Evolutionary conservation across 371 early-diverging fungal genomes (phyloP).

Genomic region (Mortierella sp.): DNA sequence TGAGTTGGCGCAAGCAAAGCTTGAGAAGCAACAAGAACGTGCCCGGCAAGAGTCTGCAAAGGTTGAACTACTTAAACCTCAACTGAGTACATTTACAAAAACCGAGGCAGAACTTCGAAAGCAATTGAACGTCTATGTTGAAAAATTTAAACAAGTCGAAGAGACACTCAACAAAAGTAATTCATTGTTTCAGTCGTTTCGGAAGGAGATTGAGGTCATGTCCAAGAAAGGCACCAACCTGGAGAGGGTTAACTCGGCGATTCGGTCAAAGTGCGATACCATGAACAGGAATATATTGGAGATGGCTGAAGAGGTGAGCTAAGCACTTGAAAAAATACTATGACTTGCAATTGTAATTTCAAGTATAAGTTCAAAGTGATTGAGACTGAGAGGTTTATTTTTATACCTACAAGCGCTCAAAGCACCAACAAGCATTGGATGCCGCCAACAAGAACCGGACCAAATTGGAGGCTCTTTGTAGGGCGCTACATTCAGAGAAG

Average conservation of each 20-base stretch:
- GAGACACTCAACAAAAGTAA: conserved; percentile 73
- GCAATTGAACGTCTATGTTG: conserved; percentile 69
- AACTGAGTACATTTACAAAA: conserved; percentile 61
- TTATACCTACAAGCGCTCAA: conserved; percentile 51
- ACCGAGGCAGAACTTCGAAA: conserved; percentile 68
- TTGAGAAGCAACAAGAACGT: conserved; percentile 60
- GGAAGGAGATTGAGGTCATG: conserved; percentile 76
- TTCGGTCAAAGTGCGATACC: conserved; percentile 63
- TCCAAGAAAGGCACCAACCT: conserved; percentile 66
- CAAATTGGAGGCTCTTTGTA: conserved; percentile 67
- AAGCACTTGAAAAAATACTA: too few relatives aligned
- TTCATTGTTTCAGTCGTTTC: conserved; percentile 69
- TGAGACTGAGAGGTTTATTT: too few relatives aligned
- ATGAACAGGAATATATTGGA: conserved; percentile 68
- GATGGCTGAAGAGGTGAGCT: conserved; percentile 68
- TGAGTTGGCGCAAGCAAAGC: conserved; percentile 64
- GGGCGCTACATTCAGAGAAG: conserved; percentile 62
- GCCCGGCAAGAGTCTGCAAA: conserved; percentile 57
- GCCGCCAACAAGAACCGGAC: conserved; percentile 57
- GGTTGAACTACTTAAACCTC: conserved; percentile 53
- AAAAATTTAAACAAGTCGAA: conserved; percentile 74
- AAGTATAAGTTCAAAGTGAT: too few relatives aligned
- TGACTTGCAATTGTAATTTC: too few relatives aligned
- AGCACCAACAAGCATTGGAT: conserved; percentile 59
- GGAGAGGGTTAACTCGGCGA: conserved; percentile 65